Evolutionary conservation across 345 rosid genomes (phyloP), one percentile per base, ranked within the genome.

Genomic region (Hevea brasiliensis): DNA sequence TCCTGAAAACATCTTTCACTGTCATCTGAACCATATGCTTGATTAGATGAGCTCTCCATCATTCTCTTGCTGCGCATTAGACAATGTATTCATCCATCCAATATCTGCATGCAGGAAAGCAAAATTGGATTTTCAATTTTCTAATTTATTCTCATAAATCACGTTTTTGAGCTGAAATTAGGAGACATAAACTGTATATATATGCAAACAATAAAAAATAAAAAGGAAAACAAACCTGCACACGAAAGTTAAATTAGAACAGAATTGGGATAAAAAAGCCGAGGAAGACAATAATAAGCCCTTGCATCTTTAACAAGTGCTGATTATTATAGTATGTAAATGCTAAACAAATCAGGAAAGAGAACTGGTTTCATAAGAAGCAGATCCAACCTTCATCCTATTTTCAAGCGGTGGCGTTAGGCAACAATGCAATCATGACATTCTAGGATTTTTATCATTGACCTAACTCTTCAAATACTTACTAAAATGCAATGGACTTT

Each of bases 1-100:
- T 50, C 82, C n/a, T 65, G 66, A 74, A 81, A 73, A 77, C 72
- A 77, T 59, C 75, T 77, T 8, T 70, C 76, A 6, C 69, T 81
- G 11, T 81, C 85, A 72, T 79, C 88, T 17, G 79, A 81, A 80
- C 76, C 81, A 57, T 75, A 72, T 10, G 81, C 69, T 61, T 78
- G 85, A 69, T 41, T 74, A 62, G 82, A 75, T 45, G 62, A 29
- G 62, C 77, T 78, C 68, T 86, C 89, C 85, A 86, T 85, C 58
- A 23, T 54, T 53, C 59, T 68, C 64, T 40, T 32, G 45, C 37
- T 32, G 3, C 2, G 37, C 2, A 2, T 47, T n/a, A 60, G 66
- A 65, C 70, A 70, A 71, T 27, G 37, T 14, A 55, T n/a, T 65
- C 59, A 78, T 67, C 76, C 71, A 58, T 21, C 37, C 66, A 45